Evolutionary conservation across 2,329 filamentous ascomycete species (phyloP).

Genomic region (Alternaria brassicae): DNA sequence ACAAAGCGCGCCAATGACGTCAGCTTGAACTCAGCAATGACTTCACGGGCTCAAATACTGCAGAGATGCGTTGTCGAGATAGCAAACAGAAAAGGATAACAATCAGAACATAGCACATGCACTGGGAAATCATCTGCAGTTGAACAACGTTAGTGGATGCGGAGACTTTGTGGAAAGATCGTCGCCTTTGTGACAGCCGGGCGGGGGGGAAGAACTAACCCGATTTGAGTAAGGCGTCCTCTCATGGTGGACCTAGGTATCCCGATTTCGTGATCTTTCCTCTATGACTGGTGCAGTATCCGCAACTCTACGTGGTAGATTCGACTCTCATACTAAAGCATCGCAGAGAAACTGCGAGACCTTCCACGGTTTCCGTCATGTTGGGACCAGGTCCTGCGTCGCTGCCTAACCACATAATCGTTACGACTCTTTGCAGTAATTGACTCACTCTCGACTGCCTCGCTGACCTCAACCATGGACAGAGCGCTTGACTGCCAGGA

Average conservation of each 20-base stretch:
- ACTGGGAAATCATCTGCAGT: not conserved
- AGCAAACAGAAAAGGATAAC: not conserved
- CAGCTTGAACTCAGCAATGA: slow-evolving; percentile 18
- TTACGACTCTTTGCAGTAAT: not conserved
- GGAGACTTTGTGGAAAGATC: slow-evolving; percentile 5
- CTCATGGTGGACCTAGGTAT: not conserved
- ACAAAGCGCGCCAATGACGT: slow-evolving; percentile 38
- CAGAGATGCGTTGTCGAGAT: not conserved
- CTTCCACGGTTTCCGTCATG: not conserved
- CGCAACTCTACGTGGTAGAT: not conserved
- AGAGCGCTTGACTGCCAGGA: slow-evolving; percentile 11
- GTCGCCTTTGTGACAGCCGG: slow-evolving; percentile 9
- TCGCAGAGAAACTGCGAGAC: not conserved
- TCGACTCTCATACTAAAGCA: not conserved
- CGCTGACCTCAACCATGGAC: slow-evolving; percentile 6
- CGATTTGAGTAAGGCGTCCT: not conserved
- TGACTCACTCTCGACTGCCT: not conserved
- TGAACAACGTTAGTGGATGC: not conserved
- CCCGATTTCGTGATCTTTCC: not conserved
- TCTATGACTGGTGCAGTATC: slow-evolving; percentile 6
- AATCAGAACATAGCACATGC: not conserved
- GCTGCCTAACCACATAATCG: slow-evolving; percentile 9
- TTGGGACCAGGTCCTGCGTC: slow-evolving; percentile 16
- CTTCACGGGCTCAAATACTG: not conserved
- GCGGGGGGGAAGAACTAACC: not conserved